Base-by-base conservation (phyloP, 2,329 filamentous ascomycete species). In the Periconia macrospinosa region DNA sequence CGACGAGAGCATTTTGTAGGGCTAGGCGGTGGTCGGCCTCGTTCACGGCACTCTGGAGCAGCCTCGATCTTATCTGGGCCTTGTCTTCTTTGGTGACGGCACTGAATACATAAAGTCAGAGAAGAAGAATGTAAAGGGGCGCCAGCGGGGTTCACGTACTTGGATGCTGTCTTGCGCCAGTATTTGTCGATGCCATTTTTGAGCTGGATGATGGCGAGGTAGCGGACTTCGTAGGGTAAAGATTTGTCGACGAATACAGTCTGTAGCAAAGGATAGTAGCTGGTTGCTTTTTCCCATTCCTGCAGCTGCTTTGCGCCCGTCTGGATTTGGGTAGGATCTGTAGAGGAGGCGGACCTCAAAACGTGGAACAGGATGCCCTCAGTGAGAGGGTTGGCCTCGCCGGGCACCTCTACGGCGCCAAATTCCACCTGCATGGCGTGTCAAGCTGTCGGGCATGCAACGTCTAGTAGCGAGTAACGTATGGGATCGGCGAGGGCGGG, bases 171-270 rank as follows among this genome's bases (percentile, higher is more conserved):
- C 70, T 82, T 91, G 69, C 94, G 84, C 94, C 94, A 99, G 74
- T 92, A 91, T 70, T 89, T 92, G 71, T 97, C 93, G 74, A 97
- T 92, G 51, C 92, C 94, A 73, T 97, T 97, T 73, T 97, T 97
- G 50, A 99, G 82, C 70, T 96, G 90, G 62, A 97, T 96, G 53
- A 97, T 86, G 50, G 93, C 90, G 11, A 97, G 86, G 67, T 96
- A 92, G 56, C 94, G 89, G 49, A 93, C 84, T 66, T 95, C 87
- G 53, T 85, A 76, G 1, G 91, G 89, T 1, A 95, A 78, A 1
- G 86, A 85, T 56, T 86, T 86, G 76, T 96, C 90, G 58, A 96
- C 82, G 71, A 92, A 97, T 35, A 91, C 84, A 62, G 87, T 83
- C 88, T 95, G 67, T 1, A 81, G 71, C 49, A 81, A 68, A 20